These are phyloP conservation scores for Cutaneotrichosporon sp. DNA, from an alignment of 1,284 basidiomycete genomes.

Conservation along the genomic window DNA sequence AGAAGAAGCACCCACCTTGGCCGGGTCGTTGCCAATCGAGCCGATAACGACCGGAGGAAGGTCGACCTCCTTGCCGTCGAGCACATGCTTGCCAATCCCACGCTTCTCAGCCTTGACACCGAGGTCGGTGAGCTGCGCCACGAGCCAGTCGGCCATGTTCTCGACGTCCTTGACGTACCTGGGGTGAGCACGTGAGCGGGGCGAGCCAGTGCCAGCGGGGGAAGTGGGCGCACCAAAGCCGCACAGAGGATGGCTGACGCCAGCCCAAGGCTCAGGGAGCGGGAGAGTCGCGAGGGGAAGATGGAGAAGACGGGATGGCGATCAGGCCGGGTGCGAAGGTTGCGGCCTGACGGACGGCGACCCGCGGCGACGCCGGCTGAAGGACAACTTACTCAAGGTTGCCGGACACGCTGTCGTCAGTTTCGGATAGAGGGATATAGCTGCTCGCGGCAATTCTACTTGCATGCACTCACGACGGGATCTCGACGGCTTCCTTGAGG, in stretches of 20 bases:
- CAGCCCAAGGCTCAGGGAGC: too few species aligned
- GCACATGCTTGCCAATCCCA: conserved; percentile 74
- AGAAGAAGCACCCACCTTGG: conserved; percentile 56
- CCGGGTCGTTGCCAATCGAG: conserved; percentile 74
- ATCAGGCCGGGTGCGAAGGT: neutral
- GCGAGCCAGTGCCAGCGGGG: neutral
- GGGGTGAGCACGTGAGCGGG: conserved; percentile 40
- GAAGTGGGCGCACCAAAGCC: neutral
- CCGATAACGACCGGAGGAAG: conserved; percentile 89
- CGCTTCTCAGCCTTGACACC: conserved; percentile 72
- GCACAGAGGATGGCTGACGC: too few species aligned
- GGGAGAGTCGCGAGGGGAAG: too few species aligned
- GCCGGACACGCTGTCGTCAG: conserved; percentile 50
- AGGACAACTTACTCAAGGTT: conserved; percentile 44
- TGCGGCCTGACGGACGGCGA: too few species aligned
- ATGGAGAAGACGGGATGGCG: neutral
- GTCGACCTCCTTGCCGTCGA: conserved; percentile 71
- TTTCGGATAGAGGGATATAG: neutral
- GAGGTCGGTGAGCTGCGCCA: conserved; percentile 66
- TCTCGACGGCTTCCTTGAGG: conserved; percentile 78
- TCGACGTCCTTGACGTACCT: conserved; percentile 71
- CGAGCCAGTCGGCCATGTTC: conserved; percentile 78
- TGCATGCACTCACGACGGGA: conserved; percentile 66
- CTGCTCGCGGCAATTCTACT: neutral
- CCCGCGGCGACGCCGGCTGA: neutral